Conservation (phyloP, 78 protist genomes). For the Trichosphaerium sp. region DNA sequence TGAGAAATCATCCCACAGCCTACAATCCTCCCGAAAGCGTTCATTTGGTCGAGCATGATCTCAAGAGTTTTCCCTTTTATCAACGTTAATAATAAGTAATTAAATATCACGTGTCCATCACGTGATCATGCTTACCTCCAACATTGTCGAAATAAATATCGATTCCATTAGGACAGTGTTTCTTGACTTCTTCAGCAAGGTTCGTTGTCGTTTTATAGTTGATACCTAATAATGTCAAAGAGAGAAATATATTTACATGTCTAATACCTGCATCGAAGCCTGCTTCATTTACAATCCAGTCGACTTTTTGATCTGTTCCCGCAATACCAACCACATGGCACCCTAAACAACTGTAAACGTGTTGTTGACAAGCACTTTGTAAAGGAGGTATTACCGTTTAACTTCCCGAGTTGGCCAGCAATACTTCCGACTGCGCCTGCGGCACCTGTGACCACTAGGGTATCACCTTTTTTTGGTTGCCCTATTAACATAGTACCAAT, state of each 20-base stretch:
- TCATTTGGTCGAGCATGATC: slow-evolving; percentile 16
- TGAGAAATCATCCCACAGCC: slow-evolving; percentile 34
- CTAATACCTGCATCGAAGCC: slow-evolving; percentile 54
- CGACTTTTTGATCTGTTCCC: slow-evolving; percentile 23
- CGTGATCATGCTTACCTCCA: background rate
- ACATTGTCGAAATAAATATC: slow-evolving; percentile 60
- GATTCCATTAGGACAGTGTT: slow-evolving; percentile 34
- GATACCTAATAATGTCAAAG: no score
- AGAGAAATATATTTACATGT: no score
- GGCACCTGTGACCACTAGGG: slow-evolving; percentile 35
- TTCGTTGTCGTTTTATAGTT: slow-evolving; percentile 20
- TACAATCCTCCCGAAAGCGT: slow-evolving; percentile 5
- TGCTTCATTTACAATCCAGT: slow-evolving; percentile 5
- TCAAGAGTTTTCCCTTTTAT: slow-evolving; percentile 35
- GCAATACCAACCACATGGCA: slow-evolving; percentile 45
- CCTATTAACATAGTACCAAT: slow-evolving; percentile 9
- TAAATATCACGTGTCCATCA: no score
- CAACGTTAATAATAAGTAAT: background rate
- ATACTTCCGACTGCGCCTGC: slow-evolving; percentile 36
- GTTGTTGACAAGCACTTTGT: no score
- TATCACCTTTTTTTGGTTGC: slow-evolving; percentile 51
- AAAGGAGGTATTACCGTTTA: no score
- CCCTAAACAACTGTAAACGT: no score
- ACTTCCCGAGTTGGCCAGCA: slow-evolving; percentile 24
- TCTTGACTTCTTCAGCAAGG: background rate